Percentiles rank a stretch among this genome's conserved stretches.
These are phyloP conservation scores for Lophiostoma macrostomum DNA, from an alignment of 495 filamentous ascomycete genomes.

Conservation along the genomic window DNA sequence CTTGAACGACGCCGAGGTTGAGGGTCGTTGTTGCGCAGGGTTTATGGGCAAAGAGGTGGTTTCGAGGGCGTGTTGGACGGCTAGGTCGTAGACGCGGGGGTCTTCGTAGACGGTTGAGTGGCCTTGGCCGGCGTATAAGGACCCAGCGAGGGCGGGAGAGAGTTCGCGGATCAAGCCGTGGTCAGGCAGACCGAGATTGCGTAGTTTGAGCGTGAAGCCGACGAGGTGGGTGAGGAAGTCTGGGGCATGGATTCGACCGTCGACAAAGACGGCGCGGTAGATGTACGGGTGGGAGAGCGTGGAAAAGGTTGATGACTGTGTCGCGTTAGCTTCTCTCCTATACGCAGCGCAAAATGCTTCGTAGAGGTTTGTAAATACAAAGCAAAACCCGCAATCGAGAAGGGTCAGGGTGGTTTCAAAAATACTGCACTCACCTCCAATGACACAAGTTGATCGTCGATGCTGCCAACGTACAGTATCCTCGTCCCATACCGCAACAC, in stretches of 20 bases:
- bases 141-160: conserved; percentile 82
- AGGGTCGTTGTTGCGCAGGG: conserved; percentile 8
- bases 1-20: conserved; percentile 8
- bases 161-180: conserved; percentile 92
- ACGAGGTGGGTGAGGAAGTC: conserved; percentile 92
- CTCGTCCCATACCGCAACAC: conserved; percentile 74
- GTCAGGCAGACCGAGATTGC: conserved; percentile 87
- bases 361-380: too few species aligned
- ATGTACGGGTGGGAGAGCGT: conserved; percentile 86
- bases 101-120: conserved; percentile 94
- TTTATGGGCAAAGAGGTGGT: conserved; percentile 53
- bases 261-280: conserved; percentile 89
- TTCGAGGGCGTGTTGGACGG: conserved; percentile 80
- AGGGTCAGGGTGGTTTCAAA: too few species aligned
- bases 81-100: conserved; percentile 79
- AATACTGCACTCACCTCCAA: conserved; percentile 59
- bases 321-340: too few species aligned
- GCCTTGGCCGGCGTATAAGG: conserved; percentile 86
- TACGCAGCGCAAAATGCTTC: too few species aligned
- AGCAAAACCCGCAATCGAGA: too few species aligned
- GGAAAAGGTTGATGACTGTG: conserved; percentile 82
- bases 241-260: conserved; percentile 86
- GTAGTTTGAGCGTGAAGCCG: conserved; percentile 87
- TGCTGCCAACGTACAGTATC: conserved; percentile 82
- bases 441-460: conserved; percentile 94